phyloP scores from a whole-genome alignment of 2,329 filamentous ascomycete species.

The Eutypa lata region DNA sequence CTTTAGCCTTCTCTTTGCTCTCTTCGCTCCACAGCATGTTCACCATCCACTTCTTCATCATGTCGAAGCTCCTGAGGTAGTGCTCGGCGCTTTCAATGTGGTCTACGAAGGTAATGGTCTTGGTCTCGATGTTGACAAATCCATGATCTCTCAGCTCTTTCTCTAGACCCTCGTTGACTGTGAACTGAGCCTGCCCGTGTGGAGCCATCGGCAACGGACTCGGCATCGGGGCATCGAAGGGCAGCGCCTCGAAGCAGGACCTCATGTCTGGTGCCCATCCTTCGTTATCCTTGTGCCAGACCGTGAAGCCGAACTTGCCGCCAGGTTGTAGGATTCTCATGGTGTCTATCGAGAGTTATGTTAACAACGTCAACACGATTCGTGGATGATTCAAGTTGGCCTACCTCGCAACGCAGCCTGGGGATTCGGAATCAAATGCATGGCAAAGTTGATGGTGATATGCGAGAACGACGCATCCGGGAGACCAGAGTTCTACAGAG shows the following conservation, averaged over 20 bases:
- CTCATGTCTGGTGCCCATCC: conserved; percentile 37
- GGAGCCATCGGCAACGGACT: conserved; percentile 34
- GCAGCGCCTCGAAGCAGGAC: conserved; percentile 37
- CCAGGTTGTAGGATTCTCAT: conserved; percentile 37
- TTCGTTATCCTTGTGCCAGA: conserved; percentile 28
- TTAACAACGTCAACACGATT: neutral
- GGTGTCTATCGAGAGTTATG: conserved; percentile 28
- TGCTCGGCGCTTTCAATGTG: conserved; percentile 31
- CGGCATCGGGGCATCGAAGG: conserved; percentile 36
- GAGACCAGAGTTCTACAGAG: conserved; percentile 35
- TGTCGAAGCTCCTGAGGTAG: conserved; percentile 31
- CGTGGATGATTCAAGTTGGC: neutral
- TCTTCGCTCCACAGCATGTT: conserved; percentile 39
- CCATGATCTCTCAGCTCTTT: conserved; percentile 32
- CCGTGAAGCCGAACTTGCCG: conserved; percentile 37
- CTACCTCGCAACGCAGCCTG: conserved; percentile 34
- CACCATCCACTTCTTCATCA: conserved; percentile 38
- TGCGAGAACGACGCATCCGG: conserved; percentile 39
- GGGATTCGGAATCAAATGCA: conserved; percentile 44
- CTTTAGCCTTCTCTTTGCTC: conserved; percentile 34
- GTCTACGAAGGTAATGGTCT: conserved; percentile 24
- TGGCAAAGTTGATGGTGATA: conserved; percentile 43
- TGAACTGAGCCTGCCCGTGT: conserved; percentile 37
- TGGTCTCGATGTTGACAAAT: conserved; percentile 36
- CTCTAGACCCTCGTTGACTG: conserved; percentile 36